Evolutionary conservation across 345 rosid species (phyloP).

Genomic region (Erodium maritimum): DNA sequence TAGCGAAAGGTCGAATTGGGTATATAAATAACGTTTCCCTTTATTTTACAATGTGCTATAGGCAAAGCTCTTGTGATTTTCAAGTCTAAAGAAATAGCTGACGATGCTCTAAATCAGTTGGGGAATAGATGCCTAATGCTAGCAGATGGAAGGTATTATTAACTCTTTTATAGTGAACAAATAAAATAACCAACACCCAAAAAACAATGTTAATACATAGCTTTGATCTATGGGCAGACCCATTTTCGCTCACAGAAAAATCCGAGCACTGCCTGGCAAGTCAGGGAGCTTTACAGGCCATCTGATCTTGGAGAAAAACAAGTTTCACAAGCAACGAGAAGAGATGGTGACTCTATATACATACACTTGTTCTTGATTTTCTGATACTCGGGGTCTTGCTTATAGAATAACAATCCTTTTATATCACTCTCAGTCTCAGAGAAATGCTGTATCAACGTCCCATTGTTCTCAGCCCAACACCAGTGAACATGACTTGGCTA

Average conservation of each 20-base stretch:
- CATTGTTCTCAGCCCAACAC: constrained; percentile 33
- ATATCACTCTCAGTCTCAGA: constrained; percentile 11
- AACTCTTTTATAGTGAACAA: background rate
- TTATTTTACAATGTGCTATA: constrained; percentile 11
- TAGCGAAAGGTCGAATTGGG: too few species aligned
- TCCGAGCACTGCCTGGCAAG: constrained; percentile 7
- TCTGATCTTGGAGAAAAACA: constrained; percentile 11
- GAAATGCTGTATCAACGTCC: constrained; percentile 28
- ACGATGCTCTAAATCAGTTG: constrained; percentile 21
- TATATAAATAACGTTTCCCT: too few species aligned
- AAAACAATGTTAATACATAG: background rate
- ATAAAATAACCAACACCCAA: background rate
- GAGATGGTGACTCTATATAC: constrained; percentile 16
- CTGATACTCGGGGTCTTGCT: background rate
- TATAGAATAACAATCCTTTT: background rate
- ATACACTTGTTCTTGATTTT: background rate
- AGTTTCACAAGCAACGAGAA: constrained; percentile 7
- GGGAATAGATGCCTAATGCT: constrained; percentile 28
- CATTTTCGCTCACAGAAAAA: constrained; percentile 12
- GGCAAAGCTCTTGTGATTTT: constrained; percentile 52
- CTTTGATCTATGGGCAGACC: constrained; percentile 18
- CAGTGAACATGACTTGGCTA: constrained; percentile 26
- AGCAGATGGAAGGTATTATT: constrained; percentile 20
- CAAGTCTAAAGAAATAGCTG: constrained; percentile 36
- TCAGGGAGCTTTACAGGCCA: constrained; percentile 18